Base-by-base conservation (phyloP, 257 asterid species). In the Paulownia fortunei region DNA sequence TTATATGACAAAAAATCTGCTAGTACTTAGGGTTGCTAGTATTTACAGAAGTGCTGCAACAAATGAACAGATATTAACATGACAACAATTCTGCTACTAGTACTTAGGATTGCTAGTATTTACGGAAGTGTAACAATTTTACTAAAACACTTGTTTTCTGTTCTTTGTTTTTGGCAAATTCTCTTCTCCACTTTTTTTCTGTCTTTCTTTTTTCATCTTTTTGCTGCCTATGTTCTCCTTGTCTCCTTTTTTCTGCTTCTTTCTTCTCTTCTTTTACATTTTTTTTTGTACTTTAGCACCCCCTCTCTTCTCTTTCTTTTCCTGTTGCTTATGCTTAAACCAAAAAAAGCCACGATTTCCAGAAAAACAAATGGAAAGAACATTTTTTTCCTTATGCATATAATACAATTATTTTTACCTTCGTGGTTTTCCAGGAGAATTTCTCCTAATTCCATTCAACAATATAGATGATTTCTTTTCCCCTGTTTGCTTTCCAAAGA, bases 381-480 rank as follows among this genome's bases (percentile, higher is more conserved):
- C 54, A 8, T 23, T 32, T 39, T 21, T 9, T 26, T 24, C 26
- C 62, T 51, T 2, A 59, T 54, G n/a, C 47, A 79, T 24, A 66
- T 18, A 34, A 62, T 26, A 36, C 74, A 63, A 54, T 34, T 30
- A 39, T 13, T 3, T 34, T 61, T 8, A 56, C 19, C 8, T 23
- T 5, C 23, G 65, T 46, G 26, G 73, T 30, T 21, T 69, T 32
- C 52, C 26, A 11, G n/a, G 26, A 24, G 11, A 30, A 11, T 0
- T 18, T 72, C 21, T 24, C 46, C 37, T 37, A 65, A 30, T 44
- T 23, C 32, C 58, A 47, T 47, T 41, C 34, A 23, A 66, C 16
- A 79, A 79, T 1, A 51, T 19, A 51, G 46, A 65, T 66, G 61
- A 19, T 73, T 21, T 24, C 23, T 32, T 44, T 36, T 11, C 61